Evolutionary conservation across 2,329 filamentous ascomycete genomes (phyloP).

Genomic region (Colletotrichum paranaense): DNA sequence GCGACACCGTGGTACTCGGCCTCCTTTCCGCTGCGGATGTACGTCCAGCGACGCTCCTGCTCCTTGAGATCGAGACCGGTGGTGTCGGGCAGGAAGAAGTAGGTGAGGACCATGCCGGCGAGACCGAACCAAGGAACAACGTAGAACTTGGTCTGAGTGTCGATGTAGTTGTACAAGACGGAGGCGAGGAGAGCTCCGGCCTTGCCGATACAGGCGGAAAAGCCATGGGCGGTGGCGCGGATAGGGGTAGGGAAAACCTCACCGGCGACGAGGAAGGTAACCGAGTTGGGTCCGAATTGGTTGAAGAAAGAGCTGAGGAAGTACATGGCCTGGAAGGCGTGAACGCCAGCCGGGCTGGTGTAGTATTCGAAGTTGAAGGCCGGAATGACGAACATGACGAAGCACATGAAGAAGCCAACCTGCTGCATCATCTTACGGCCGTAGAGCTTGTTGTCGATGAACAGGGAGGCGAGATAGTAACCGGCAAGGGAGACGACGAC

Average conservation of each 20-base stretch:
- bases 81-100: slow-evolving; percentile 92
- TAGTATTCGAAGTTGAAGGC: slow-evolving; percentile 92
- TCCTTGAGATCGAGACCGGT: slow-evolving; percentile 97
- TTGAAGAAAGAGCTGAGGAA: slow-evolving; percentile 99
- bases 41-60: slow-evolving; percentile 93
- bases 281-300: slow-evolving; percentile 96
- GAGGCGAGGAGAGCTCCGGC: slow-evolving; percentile 87
- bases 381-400: slow-evolving; percentile 92
- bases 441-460: slow-evolving; percentile 97
- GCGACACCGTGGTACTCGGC: slow-evolving; percentile 93
- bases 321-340: slow-evolving; percentile 98
- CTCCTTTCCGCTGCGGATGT: slow-evolving; percentile 81
- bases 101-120: slow-evolving; percentile 84
- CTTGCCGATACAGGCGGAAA: slow-evolving; percentile 93
- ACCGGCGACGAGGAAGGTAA: slow-evolving; percentile 95
- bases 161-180: slow-evolving; percentile 95
- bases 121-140: slow-evolving; percentile 97
- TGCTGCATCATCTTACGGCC: slow-evolving; percentile 98
- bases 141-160: slow-evolving; percentile 85
- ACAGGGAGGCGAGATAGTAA: slow-evolving; percentile 89
- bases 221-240: slow-evolving; percentile 92
- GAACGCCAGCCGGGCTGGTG: slow-evolving; percentile 75
- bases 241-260: slow-evolving; percentile 97
- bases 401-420: slow-evolving; percentile 91
- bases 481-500: slow-evolving; percentile 85